Evolutionary conservation across 208 protist genomes (phyloP).

Genomic region (Trypanosoma vivax): DNA sequence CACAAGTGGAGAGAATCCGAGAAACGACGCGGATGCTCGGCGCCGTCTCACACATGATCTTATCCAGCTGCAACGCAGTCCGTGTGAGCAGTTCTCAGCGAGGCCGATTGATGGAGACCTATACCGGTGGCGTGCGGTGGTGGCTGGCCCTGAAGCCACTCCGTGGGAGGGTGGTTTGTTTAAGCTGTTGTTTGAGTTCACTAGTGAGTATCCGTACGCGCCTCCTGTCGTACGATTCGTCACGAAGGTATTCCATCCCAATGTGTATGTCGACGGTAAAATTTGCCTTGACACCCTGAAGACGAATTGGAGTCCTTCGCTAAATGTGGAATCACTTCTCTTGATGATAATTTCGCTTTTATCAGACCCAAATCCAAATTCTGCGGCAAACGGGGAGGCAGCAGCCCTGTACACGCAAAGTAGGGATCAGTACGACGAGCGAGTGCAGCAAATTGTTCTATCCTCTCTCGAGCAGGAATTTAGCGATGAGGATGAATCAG

Average conservation of each 20-base stretch:
- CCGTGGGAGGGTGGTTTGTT: conserved; percentile 89
- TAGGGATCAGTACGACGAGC: conserved; percentile 92
- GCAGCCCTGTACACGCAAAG: conserved; percentile 95
- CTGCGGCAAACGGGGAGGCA: conserved; percentile 98
- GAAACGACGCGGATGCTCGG: conserved; percentile 35
- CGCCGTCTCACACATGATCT: conserved; percentile 75
- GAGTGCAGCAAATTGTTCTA: conserved; percentile 55
- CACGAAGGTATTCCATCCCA: conserved; percentile 99
- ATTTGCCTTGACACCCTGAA: conserved; percentile 99
- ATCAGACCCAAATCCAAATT: conserved; percentile 99
- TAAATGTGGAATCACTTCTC: conserved; percentile 98
- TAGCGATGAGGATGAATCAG: conserved; percentile 45
- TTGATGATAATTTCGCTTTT: conserved; percentile 99
- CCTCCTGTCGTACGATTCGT: conserved; percentile 97
- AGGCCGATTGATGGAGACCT: conserved; percentile 67
- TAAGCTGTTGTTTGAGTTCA: conserved; percentile 70
- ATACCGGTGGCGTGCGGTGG: conserved; percentile 81
- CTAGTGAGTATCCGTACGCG: conserved; percentile 88
- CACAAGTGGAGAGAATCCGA: conserved; percentile 11
- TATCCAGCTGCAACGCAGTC: conserved; percentile 30
- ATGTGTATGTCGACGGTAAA: conserved; percentile 97
- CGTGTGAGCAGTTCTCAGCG: conserved; percentile 42
- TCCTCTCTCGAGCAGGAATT: conserved; percentile 68
- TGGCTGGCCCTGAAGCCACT: conserved; percentile 69
- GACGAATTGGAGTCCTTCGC: conserved; percentile 97